Base-by-base conservation (phyloP, 441 rosid species). In the Erodium chrysanthum region DNA sequence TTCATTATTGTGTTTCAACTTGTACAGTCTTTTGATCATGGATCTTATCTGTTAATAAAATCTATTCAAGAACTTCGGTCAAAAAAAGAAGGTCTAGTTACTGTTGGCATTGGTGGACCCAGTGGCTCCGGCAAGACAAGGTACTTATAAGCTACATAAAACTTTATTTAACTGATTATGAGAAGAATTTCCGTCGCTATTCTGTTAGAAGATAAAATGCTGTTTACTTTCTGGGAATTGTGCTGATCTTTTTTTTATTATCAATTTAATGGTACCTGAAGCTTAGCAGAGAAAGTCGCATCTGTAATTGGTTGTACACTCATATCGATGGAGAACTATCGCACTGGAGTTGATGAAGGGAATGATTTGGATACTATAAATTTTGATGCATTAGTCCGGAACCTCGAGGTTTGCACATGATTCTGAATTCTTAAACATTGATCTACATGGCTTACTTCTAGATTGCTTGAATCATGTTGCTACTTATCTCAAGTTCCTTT, bases 241-340 rank as follows among this genome's bases (percentile, higher is more conserved):
- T 22, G 21, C 62, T 58, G 27, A 58, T 21, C 29, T 20, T 9
- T 58, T 54, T 54, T 21, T 58, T 33, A 33, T 33, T 33, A 23
- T 58, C 29, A 21, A 29, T 71, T 74, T 71, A 76, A 62, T 78
- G 79, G 67, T 79, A 68, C 52, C 25, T 76, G 67, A 86, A 94
- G 99, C 86, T 83, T 94, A 83, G 89, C 96, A 68, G 99, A 94
- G 87, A 94, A 91, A 91, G 96, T 94, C 44, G 88, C 94, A 54
- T 89, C 96, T 75, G 97, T 94, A 18, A 87, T 94, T 68, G 97
- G 99, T 11, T 94, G 99, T 77, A 85, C 86, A 62, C 86, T 91
- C 54, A 84, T 94, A 80, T 84, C 96, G 15, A 94, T 94, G 99
- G 99, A 94, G 79, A 88, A 91, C 77, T 94, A 91, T 77, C 86